phyloP scores from a whole-genome alignment of 1,139 yeast species.

The Wickerhamomyces sp. region DNA sequence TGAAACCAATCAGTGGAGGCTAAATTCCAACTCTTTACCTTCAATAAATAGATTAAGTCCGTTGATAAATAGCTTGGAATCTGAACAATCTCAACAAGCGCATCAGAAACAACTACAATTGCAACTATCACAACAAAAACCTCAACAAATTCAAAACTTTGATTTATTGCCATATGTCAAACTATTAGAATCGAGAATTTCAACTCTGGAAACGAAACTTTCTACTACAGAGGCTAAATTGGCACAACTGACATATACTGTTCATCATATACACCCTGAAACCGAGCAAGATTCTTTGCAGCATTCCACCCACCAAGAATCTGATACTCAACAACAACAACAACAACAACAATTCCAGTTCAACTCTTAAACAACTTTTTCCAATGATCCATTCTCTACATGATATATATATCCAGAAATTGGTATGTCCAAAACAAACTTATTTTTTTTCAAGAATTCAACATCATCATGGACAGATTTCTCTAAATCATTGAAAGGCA shows the following conservation, averaged over 20 bases:
- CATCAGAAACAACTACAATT: conserved; percentile 1
- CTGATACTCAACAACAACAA: background rate
- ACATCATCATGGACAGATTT: conserved; percentile 36
- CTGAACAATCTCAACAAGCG: background rate
- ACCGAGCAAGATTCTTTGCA: too few relatives aligned
- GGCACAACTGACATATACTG: conserved; percentile 29
- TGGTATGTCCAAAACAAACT: conserved; percentile 27
- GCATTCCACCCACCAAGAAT: background rate
- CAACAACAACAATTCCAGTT: background rate
- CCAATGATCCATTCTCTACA: conserved; percentile 33
- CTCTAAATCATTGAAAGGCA: conserved; percentile 32
- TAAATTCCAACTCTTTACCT: conserved; percentile 9
- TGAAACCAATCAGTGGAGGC: conserved; percentile 15
- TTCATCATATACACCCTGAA: conserved; percentile 2
- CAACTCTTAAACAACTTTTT: conserved; percentile 14
- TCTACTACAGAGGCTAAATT: conserved; percentile 22
- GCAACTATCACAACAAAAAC: background rate
- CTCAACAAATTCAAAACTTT: conserved; percentile 1
- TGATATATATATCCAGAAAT: conserved; percentile 36
- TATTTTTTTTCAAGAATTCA: conserved; percentile 23
- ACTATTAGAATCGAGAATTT: conserved; percentile 18
- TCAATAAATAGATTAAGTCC: conserved; percentile 11
- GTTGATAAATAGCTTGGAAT: conserved; percentile 1
- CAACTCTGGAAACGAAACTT: conserved; percentile 33
- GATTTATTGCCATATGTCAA: conserved; percentile 19